phyloP scores from a whole-genome alignment of 768 basidiomycete genomes.

The Melanogaster broomeanus region DNA sequence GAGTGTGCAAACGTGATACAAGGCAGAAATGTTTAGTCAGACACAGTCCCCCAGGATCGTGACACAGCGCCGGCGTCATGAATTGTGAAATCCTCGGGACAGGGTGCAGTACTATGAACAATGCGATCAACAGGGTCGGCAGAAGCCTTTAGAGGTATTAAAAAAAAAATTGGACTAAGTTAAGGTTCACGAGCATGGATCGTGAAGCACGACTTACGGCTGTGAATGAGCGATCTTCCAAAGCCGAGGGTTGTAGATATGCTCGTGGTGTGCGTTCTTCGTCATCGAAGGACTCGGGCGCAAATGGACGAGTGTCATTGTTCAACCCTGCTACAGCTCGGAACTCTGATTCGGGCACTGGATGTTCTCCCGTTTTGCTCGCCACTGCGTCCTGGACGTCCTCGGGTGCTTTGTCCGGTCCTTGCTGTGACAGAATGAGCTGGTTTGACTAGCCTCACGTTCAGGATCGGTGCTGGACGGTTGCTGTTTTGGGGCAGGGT shows the following conservation, averaged over 20 bases:
- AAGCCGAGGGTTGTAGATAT: not conserved
- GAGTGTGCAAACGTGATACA: constrained; percentile 26
- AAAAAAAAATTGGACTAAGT: constrained; percentile 6
- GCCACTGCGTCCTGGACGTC: constrained; percentile 16
- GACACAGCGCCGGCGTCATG: constrained; percentile 35
- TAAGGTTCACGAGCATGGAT: not conserved
- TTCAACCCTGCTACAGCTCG: not conserved
- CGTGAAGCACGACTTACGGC: constrained; percentile 14
- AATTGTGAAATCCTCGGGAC: constrained; percentile 29
- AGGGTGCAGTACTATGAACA: constrained; percentile 4
- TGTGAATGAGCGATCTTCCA: constrained; percentile 3
- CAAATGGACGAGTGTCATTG: constrained; percentile 1
- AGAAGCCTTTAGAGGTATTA: constrained; percentile 10
- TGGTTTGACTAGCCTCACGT: constrained; percentile 26
- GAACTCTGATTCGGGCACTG: not conserved
- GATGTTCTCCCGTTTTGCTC: constrained; percentile 13
- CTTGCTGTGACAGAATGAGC: not conserved
- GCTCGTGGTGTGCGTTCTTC: constrained; percentile 4
- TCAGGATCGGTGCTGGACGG: constrained; percentile 14
- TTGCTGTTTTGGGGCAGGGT: constrained; percentile 6
- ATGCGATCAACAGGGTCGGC: constrained; percentile 3
- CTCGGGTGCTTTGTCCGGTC: constrained; percentile 17
- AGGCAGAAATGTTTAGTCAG: constrained; percentile 24
- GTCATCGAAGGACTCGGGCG: not conserved
- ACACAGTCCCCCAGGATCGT: constrained; percentile 35